phyloP scores from a whole-genome alignment of 2,329 filamentous ascomycete genomes.

The Coniochaeta pulveracea region DNA sequence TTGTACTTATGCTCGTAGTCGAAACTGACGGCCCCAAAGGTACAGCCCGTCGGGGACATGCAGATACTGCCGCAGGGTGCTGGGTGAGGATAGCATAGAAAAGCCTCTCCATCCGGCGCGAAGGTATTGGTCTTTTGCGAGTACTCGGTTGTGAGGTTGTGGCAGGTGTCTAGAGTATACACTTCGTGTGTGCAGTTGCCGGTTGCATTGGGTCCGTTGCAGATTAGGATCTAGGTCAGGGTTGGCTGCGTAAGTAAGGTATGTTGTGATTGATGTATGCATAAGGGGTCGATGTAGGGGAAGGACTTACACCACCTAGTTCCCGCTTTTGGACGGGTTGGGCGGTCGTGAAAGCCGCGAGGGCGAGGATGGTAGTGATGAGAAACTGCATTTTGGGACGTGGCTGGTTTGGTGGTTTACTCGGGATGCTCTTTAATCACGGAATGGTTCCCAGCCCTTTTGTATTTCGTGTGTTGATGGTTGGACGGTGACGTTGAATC shows the following conservation, averaged over 20 bases:
- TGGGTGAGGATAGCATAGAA: slow-evolving; percentile 34
- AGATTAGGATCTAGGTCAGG: slow-evolving; percentile 32
- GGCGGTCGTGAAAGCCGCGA: slow-evolving; percentile 6
- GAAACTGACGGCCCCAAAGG: slow-evolving; percentile 34
- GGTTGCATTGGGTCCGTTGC: slow-evolving; percentile 37
- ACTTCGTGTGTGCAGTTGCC: slow-evolving; percentile 31
- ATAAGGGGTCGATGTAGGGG: not conserved
- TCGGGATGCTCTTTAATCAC: not conserved
- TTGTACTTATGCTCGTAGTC: slow-evolving; percentile 34
- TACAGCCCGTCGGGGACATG: slow-evolving; percentile 40
- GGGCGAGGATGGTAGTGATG: not conserved
- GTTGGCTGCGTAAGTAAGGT: not conserved
- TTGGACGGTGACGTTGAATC: not conserved
- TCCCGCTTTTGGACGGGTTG: slow-evolving; percentile 26
- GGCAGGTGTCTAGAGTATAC: slow-evolving; percentile 31
- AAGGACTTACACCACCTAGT: slow-evolving; percentile 32
- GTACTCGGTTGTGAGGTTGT: slow-evolving; percentile 30
- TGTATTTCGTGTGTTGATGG: not conserved
- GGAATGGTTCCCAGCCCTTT: not conserved
- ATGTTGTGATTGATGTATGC: not conserved
- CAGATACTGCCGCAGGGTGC: slow-evolving; percentile 30
- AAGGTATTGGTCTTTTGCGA: slow-evolving; percentile 33
- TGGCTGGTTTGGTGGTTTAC: not conserved
- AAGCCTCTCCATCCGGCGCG: slow-evolving; percentile 35
- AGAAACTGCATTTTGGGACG: not conserved